Conservation (phyloP, 305 asterid genomes). For the Plantago coronopus region DNA sequence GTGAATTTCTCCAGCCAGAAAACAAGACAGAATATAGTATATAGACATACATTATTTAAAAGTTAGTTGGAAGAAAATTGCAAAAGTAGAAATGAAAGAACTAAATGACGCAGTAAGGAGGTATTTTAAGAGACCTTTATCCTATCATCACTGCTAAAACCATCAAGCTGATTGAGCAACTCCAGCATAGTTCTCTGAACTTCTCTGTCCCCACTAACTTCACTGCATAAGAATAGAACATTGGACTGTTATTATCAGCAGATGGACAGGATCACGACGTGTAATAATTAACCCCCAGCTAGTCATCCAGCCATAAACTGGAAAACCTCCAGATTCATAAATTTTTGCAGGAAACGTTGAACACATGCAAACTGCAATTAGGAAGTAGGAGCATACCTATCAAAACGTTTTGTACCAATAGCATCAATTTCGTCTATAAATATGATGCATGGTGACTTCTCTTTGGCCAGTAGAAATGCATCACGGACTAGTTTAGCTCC, state of each 20-base stretch:
- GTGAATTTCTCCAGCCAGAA: no score
- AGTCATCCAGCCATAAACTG: no score
- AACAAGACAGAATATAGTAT: no score
- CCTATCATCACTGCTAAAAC: conserved; percentile 79
- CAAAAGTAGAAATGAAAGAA: neutral
- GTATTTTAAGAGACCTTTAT: conserved; percentile 46
- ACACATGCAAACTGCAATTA: no score
- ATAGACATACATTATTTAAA: no score
- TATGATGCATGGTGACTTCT: conserved; percentile 64
- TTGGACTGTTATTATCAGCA: conserved; percentile 6
- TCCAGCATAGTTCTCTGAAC: conserved; percentile 90
- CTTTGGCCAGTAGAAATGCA: conserved; percentile 64
- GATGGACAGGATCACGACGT: conserved; percentile 9
- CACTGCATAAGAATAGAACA: conserved; percentile 44
- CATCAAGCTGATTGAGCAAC: conserved; percentile 86
- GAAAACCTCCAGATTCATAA: conserved; percentile 11
- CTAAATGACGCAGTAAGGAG: neutral
- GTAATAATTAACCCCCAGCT: neutral
- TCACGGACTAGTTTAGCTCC: conserved; percentile 72
- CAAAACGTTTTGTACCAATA: conserved; percentile 70
- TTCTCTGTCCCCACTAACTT: conserved; percentile 86
- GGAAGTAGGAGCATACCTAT: conserved; percentile 34
- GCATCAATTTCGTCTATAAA: conserved; percentile 72
- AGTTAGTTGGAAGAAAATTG: no score
- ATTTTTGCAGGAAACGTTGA: conserved; percentile 1